These are phyloP conservation scores for Camelina sativa DNA, from an alignment of 345 rosid genomes.

Conservation along the genomic window DNA sequence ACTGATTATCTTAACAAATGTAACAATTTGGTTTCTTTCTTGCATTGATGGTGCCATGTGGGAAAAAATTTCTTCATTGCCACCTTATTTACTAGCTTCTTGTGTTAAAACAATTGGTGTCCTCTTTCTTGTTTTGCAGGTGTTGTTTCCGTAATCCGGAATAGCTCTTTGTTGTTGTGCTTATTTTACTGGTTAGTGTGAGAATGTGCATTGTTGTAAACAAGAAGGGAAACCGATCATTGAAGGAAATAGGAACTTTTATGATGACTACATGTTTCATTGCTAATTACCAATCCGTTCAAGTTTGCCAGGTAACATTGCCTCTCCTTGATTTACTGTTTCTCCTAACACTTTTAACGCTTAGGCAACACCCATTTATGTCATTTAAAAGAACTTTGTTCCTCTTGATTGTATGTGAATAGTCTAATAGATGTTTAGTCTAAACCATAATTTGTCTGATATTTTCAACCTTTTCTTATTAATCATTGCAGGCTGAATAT, in stretches of 20 bases:
- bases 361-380: slow-evolving; percentile 8
- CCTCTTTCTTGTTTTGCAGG: slow-evolving; percentile 46
- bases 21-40: slow-evolving; percentile 8
- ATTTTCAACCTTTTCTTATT: not conserved
- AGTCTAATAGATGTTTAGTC: not conserved
- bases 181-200: slow-evolving; percentile 52
- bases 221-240: slow-evolving; percentile 71
- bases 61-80: not conserved
- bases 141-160: slow-evolving; percentile 34
- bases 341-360: not conserved
- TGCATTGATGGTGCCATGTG: not conserved
- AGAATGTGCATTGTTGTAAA: slow-evolving; percentile 82
- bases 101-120: not conserved
- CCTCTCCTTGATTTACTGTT: not conserved
- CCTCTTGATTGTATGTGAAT: not conserved
- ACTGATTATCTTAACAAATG: not conserved
- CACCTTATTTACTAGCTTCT: slow-evolving; percentile 10
- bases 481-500: slow-evolving; percentile 74
- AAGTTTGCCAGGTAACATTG: slow-evolving; percentile 84
- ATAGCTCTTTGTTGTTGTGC: slow-evolving; percentile 32
- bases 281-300: slow-evolving; percentile 72
- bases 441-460: not conserved
- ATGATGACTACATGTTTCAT: slow-evolving; percentile 76
- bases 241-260: slow-evolving; percentile 79
- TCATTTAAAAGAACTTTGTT: not conserved